Evolutionary conservation across 2,329 filamentous ascomycete genomes (phyloP), one percentile per base, ranked within the genome.

Genomic region (Cryphonectria carpinicola): DNA sequence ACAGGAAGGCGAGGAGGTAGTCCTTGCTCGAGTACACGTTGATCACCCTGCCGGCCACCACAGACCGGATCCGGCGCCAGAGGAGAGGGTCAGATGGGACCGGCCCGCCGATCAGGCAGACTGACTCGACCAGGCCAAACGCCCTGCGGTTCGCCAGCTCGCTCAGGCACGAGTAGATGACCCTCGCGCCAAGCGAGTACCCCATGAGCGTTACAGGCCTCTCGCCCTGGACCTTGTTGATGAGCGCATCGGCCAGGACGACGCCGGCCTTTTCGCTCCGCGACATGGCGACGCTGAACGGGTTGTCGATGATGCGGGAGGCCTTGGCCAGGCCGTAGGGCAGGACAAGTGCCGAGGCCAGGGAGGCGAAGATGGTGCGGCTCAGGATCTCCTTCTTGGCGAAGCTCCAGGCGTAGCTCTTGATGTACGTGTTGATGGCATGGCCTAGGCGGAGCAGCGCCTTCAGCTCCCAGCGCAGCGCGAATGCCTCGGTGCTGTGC

Each of bases 11-110:
- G 0, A 98, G 88, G 41, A 98, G 89, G 77, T 94, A 93, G 80
- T 98, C 95, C 71, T 96, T 95, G 66, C 91, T 89, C 1, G 93
- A 95, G 81, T 92, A 97, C 11, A 95, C 93, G 76, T 98, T 98
- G 75, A 97, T 91, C 8, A 98, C 86, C 70, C 92, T 88, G 3
- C 94, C 94, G 1, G 91, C 89, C 0, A 97, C 94, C 0, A 95
- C 93, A 54, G 88, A 89, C 35, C 93, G 89, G 74, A 97, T 89
- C 49, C 88, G 85, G 56, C 90, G 87, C 95, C 95, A 98, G 74
- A 93, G 89, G 1, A 85, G 85, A 0, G 87, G 81, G 64, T 91
- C 88, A 0, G 91, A 93, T 0, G 95, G 93, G 0, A 92, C 89
- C 0, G 95, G 93, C 0, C 93, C 87, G 3, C 95, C 95, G 70